Evolutionary conservation across 169 alveolate genomes (phyloP).

Genomic region (Theileria annulata): DNA sequence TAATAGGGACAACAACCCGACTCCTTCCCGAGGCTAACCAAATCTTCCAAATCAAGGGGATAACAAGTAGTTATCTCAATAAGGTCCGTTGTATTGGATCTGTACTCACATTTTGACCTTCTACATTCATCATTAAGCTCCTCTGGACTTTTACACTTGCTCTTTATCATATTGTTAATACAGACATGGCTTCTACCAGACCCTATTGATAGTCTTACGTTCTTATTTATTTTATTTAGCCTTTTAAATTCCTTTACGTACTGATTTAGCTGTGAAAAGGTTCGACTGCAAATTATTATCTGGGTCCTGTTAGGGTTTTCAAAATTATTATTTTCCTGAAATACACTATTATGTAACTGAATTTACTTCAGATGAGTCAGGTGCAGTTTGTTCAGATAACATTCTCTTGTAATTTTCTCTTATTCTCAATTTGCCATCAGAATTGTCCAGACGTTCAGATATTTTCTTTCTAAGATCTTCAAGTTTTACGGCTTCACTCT

Average conservation of each 20-base stretch:
- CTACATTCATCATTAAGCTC: constrained; percentile 78
- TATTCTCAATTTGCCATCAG: constrained; percentile 6
- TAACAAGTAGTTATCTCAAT: constrained; percentile 69
- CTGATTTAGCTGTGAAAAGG: constrained; percentile 89
- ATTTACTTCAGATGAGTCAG: constrained; percentile 13
- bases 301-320: constrained; percentile 22
- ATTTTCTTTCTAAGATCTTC: constrained; percentile 27
- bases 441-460: constrained; percentile 3
- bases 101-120: constrained; percentile 71
- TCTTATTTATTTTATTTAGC: constrained; percentile 68
- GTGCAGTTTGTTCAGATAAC: background rate
- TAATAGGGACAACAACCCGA: constrained; percentile 88
- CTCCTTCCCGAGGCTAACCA: constrained; percentile 59
- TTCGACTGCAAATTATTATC: constrained; percentile 87
- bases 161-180: constrained; percentile 73
- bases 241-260: constrained; percentile 85
- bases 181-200: constrained; percentile 84
- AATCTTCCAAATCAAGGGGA: constrained; percentile 85
- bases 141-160: constrained; percentile 69
- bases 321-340: background rate
- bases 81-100: constrained; percentile 68
- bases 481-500: constrained; percentile 1
- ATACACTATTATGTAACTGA: background rate
- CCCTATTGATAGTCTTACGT: constrained; percentile 76
- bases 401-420: constrained; percentile 12